A percentile compares a stretch with the other conserved stretches of the same genome.
Evolutionary conservation across 2,329 filamentous ascomycete genomes (phyloP).

Genomic region (Seiridium cupressi): DNA sequence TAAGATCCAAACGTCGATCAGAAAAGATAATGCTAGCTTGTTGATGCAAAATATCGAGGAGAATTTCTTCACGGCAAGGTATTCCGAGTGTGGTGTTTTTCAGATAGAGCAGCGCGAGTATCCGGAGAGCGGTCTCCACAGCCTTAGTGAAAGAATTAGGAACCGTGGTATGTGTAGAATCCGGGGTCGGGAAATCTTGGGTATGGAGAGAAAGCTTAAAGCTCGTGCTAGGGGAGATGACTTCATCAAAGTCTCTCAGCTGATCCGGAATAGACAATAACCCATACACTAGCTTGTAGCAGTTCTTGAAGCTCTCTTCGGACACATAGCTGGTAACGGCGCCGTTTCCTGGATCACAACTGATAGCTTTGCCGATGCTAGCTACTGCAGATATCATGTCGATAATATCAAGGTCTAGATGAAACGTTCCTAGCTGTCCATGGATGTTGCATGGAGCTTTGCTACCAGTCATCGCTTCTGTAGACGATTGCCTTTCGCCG

Average conservation of each 20-base stretch:
- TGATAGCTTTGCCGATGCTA: too few relatives aligned
- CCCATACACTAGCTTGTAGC: constrained; percentile 8
- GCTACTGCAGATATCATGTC: too few relatives aligned
- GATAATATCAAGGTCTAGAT: too few relatives aligned
- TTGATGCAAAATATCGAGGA: constrained; percentile 1
- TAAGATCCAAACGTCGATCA: neutral
- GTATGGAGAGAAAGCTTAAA: neutral
- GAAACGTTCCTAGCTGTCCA: too few relatives aligned
- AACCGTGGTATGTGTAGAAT: neutral
- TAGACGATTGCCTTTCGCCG: too few relatives aligned
- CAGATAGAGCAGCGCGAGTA: constrained; percentile 9
- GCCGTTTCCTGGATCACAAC: too few relatives aligned
- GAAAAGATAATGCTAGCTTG: neutral
- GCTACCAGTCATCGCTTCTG: too few relatives aligned
- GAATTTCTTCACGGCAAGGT: constrained; percentile 6
- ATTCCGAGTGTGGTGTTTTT: constrained; percentile 13
- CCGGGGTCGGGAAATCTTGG: neutral
- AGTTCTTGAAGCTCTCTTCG: constrained; percentile 10
- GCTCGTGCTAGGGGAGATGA: neutral
- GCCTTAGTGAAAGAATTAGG: constrained; percentile 3
- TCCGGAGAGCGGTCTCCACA: constrained; percentile 9
- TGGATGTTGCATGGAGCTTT: too few relatives aligned
- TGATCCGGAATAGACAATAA: constrained; percentile 8
- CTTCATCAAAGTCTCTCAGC: constrained; percentile 4
- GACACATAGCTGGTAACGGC: neutral